Percentiles rank a stretch among this genome's conserved stretches.
Conservation (phyloP, 768 basidiomycete species). For the Rhizopogon vulgaris region DNA sequence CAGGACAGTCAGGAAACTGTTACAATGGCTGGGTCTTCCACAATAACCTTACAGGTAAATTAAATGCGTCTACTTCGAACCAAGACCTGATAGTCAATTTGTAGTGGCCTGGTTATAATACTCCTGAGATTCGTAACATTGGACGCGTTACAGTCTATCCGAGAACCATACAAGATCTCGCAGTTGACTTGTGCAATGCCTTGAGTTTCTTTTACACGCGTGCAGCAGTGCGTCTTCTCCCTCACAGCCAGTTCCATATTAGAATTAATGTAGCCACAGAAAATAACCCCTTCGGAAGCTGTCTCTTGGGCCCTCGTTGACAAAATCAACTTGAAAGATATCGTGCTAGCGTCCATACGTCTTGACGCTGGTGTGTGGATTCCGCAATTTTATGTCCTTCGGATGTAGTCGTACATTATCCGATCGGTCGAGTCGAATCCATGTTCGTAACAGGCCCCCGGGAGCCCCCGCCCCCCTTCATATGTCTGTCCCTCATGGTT, state of each 20-base stretch:
- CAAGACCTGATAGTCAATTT: neutral
- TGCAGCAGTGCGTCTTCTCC: neutral
- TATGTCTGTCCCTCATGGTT: too few relatives aligned
- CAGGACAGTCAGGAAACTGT: conserved; percentile 7
- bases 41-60: neutral
- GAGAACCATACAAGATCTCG: conserved; percentile 13
- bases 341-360: conserved; percentile 17
- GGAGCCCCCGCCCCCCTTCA: too few relatives aligned
- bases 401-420: neutral
- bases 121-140: neutral
- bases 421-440: neutral
- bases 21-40: neutral
- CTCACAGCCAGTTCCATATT: neutral
- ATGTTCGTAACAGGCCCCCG: neutral
- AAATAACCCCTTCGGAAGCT: neutral
- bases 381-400: conserved; percentile 22
- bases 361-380: conserved; percentile 19
- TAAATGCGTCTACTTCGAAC: neutral
- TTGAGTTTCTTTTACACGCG: neutral
- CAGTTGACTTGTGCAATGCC: neutral
- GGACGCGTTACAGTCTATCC: conserved; percentile 5
- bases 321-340: conserved; percentile 12
- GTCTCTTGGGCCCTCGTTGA: conserved; percentile 10
- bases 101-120: conserved; percentile 22
- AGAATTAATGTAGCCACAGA: neutral